Percentiles rank a stretch among this genome's conserved stretches.
These are phyloP conservation scores for Penicillium sp. DNA, from an alignment of 2,329 filamentous ascomycete genomes.

Conservation along the genomic window DNA sequence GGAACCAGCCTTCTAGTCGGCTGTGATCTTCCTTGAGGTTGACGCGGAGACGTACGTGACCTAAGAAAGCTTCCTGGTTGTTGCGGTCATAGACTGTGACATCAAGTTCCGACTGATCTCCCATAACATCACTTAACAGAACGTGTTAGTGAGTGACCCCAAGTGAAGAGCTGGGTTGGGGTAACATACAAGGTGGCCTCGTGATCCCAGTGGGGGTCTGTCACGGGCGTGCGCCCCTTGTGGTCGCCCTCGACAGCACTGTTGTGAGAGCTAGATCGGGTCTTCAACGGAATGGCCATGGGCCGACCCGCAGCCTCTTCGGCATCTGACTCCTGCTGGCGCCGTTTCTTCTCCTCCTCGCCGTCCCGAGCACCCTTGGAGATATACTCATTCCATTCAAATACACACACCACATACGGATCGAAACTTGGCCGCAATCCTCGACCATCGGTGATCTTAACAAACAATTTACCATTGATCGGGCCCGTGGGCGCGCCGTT, in stretches of 20 bases:
- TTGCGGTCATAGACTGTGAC: constrained; percentile 86
- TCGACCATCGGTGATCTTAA: constrained; percentile 78
- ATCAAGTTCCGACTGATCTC: constrained; percentile 79
- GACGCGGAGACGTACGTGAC: constrained; percentile 75
- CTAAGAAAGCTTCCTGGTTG: constrained; percentile 79
- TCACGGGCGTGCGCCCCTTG: constrained; percentile 56
- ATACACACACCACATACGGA: constrained; percentile 92
- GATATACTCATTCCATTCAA: constrained; percentile 92
- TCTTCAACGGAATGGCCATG: constrained; percentile 94
- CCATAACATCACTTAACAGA: constrained; percentile 70
- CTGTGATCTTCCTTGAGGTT: constrained; percentile 59
- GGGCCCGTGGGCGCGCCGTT: constrained; percentile 57
- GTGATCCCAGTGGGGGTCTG: constrained; percentile 89
- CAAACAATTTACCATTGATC: constrained; percentile 76
- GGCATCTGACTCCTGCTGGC: constrained; percentile 48
- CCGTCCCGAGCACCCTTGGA: constrained; percentile 69
- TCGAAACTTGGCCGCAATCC: constrained; percentile 73
- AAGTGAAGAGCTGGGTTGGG: background rate
- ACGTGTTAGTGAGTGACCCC: constrained; percentile 22
- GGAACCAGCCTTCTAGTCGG: constrained; percentile 75
- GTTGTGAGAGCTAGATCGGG: constrained; percentile 91
- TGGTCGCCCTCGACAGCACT: constrained; percentile 62
- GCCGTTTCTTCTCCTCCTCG: constrained; percentile 54
- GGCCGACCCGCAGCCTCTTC: constrained; percentile 68
- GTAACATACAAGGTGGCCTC: constrained; percentile 81